phyloP scores from a whole-genome alignment of 495 filamentous ascomycete genomes.

The Neurospora cerealis region DNA sequence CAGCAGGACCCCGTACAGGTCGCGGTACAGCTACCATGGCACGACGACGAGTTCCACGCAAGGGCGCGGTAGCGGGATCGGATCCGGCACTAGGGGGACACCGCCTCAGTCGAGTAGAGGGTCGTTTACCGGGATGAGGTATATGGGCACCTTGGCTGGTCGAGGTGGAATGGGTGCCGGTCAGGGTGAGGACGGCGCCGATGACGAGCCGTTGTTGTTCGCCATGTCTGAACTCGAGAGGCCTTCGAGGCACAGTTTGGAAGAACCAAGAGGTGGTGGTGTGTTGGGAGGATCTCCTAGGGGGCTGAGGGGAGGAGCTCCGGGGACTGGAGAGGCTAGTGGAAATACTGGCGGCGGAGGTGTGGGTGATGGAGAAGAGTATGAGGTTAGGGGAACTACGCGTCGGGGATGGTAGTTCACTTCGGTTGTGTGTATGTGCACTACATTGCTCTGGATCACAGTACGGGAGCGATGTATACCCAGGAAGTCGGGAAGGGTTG shows the following conservation, averaged over 20 bases:
- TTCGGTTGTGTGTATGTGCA: not conserved
- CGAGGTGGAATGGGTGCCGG: slow-evolving; percentile 43
- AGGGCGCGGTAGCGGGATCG: slow-evolving; percentile 6
- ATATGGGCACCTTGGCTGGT: slow-evolving; percentile 28
- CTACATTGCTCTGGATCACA: not conserved
- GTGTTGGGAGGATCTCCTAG: not conserved
- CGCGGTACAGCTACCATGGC: slow-evolving; percentile 14
- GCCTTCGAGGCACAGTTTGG: slow-evolving; percentile 59
- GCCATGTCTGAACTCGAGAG: slow-evolving; percentile 78
- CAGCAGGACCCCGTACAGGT: slow-evolving; percentile 20
- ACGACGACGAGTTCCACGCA: not conserved
- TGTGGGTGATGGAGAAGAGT: not conserved
- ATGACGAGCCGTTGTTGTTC: slow-evolving; percentile 78
- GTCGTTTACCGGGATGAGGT: slow-evolving; percentile 27
- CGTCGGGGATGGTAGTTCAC: not conserved
- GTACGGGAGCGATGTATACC: not conserved
- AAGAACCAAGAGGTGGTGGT: slow-evolving; percentile 48
- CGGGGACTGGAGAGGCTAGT: not conserved
- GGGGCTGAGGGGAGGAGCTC: not conserved
- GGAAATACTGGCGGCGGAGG: not conserved
- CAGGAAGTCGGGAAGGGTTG: not conserved
- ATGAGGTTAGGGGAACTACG: slow-evolving; percentile 1
- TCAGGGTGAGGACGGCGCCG: slow-evolving; percentile 40
- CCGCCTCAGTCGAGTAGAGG: slow-evolving; percentile 26
- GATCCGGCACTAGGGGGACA: slow-evolving; percentile 7